Base-by-base conservation (phyloP, 768 basidiomycete species). In the Coprinopsis cinerea region DNA sequence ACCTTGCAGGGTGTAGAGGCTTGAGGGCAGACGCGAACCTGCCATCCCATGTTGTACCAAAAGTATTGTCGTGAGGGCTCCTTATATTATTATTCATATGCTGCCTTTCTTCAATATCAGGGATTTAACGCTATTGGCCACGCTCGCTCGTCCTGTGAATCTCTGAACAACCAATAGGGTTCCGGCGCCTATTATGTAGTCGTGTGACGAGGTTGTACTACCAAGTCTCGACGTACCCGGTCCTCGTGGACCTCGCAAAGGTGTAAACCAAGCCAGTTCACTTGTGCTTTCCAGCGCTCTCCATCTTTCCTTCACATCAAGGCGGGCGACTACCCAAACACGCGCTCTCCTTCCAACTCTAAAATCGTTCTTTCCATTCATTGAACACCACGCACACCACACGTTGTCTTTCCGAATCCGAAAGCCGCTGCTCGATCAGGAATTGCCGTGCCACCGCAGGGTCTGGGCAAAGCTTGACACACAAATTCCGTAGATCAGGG, bases 41-140 rank as follows among this genome's bases (percentile, higher is more conserved):
- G 55, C 47, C 41, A 47, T 50, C 42, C 53, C 7, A 43, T 43
- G 53, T 61, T 70, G 67, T 70, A 70, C 55, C 63, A 71, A 71
- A 71, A 67, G 57, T 62, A 57, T 57, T 53, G 57, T 43, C 42
- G 52, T 47, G 52, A 54, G 61, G 61, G 52, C 50, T 50, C 40
- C 52, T 57, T 51, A 60, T 59, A 57, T 66, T 65, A 61, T 58
- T 62, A 60, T 67, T 67, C 68, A 65, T 59, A 63, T 39, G 36
- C 36, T 39, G 36, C 18, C 18, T 52, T 40, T 28, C 24, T 3
- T 18, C 36, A 39, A 39, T 39, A 39, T 39, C 17, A 39, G 17
- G 36, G 36, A 39, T 39, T 6, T 18, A 10, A 39, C 7, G 10
- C 7, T 39, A 39, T 39, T 9, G 17, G 15, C 30, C 30, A 32